Conservation (phyloP, 352 stramenopile genomes). For the Pythium grandisporangium region DNA sequence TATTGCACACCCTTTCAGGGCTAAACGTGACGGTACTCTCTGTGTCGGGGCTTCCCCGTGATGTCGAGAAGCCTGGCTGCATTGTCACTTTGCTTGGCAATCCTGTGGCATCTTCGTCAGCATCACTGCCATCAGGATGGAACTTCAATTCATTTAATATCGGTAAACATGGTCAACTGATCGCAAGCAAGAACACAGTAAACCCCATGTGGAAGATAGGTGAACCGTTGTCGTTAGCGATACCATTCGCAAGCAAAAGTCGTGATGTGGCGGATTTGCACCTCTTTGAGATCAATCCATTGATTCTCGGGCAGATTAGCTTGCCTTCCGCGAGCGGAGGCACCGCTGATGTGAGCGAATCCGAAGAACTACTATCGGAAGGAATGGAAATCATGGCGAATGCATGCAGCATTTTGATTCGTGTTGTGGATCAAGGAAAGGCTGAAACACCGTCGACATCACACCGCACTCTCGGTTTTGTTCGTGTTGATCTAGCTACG, state of each 20-base stretch:
- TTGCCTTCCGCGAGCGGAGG: neutral
- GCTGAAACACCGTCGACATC: neutral
- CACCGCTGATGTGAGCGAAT: neutral
- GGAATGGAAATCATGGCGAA: slow-evolving; percentile 19
- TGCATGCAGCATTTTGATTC: slow-evolving; percentile 34
- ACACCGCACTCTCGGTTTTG: slow-evolving; percentile 22
- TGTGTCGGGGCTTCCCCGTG: slow-evolving; percentile 24
- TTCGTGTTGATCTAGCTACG: slow-evolving; percentile 36
- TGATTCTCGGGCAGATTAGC: slow-evolving; percentile 16
- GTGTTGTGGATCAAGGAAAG: slow-evolving; percentile 24
- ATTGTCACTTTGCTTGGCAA: slow-evolving; percentile 41
- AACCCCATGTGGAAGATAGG: slow-evolving; percentile 8
- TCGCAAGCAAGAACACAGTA: slow-evolving; percentile 7
- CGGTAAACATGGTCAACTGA: slow-evolving; percentile 16
- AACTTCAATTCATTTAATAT: no score
- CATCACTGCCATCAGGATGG: no score
- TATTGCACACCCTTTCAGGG: slow-evolving; percentile 28
- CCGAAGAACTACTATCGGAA: slow-evolving; percentile 6
- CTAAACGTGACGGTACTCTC: slow-evolving; percentile 41
- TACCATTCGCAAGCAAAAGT: slow-evolving; percentile 8
- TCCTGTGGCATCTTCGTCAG: slow-evolving; percentile 3
- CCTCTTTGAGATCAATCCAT: slow-evolving; percentile 16
- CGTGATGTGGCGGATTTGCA: slow-evolving; percentile 8
- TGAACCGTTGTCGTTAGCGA: slow-evolving; percentile 5
- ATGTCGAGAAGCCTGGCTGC: slow-evolving; percentile 18